Conservation (phyloP, 176 grass and related monocot species). For the Rhynchospora breviuscula region DNA sequence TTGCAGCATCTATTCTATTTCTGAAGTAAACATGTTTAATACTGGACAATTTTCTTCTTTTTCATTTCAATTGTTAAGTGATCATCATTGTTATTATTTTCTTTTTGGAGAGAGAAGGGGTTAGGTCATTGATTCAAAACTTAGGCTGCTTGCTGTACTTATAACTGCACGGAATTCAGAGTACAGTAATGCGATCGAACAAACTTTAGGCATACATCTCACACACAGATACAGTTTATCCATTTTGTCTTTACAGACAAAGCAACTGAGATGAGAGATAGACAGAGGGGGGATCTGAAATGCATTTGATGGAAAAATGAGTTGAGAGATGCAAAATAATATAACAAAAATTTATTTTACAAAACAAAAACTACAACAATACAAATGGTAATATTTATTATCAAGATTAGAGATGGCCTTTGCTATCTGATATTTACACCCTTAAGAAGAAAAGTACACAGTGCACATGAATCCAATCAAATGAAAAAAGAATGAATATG, state of each 20-base stretch:
- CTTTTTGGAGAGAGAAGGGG: neutral
- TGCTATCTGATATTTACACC: conserved; percentile 3
- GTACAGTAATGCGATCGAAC: neutral
- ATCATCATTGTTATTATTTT: neutral
- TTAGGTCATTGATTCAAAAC: neutral
- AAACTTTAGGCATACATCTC: neutral
- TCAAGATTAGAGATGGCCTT: neutral
- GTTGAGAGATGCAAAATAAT: neutral
- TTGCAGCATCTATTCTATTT: neutral
- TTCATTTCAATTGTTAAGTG: no score
- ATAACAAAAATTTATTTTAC: neutral
- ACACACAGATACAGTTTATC: neutral
- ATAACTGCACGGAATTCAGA: neutral
- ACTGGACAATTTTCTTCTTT: no score
- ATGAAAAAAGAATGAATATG: neutral
- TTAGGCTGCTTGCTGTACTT: neutral
- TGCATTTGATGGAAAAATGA: neutral
- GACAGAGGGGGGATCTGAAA: neutral
- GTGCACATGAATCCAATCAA: neutral
- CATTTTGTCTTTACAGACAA: neutral
- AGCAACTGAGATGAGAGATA: neutral
- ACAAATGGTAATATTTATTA: neutral
- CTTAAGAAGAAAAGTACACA: neutral
- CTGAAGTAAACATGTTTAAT: neutral
- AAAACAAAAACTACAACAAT: neutral